Conservation (phyloP, 306 rosid species). For the Quercus dentata region DNA sequence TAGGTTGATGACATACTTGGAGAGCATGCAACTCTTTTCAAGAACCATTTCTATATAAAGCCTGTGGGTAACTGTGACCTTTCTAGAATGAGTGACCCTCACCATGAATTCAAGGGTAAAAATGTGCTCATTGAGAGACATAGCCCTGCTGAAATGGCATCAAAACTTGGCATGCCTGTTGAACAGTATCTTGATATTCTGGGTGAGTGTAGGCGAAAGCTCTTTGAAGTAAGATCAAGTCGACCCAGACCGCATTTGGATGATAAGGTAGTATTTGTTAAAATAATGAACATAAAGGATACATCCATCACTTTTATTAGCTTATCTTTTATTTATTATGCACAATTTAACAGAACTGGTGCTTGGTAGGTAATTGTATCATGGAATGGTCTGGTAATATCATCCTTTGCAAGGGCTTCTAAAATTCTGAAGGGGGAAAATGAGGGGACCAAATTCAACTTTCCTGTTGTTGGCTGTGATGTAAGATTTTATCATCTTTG, state of each 20-base stretch:
- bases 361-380: slow-evolving; percentile 80
- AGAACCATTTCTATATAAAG: slow-evolving; percentile 75
- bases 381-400: slow-evolving; percentile 90
- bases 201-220: slow-evolving; percentile 69
- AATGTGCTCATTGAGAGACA: slow-evolving; percentile 82
- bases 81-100: slow-evolving; percentile 88
- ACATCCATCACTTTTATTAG: not conserved
- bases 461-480: slow-evolving; percentile 72
- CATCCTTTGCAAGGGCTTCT: slow-evolving; percentile 94
- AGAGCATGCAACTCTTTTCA: slow-evolving; percentile 72
- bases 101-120: slow-evolving; percentile 72
- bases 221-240: slow-evolving; percentile 65
- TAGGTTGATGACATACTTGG: slow-evolving; percentile 83
- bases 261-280: slow-evolving; percentile 58
- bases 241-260: slow-evolving; percentile 93
- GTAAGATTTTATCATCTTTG: slow-evolving; percentile 48
- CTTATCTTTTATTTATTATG: slow-evolving; percentile 4
- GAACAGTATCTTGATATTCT: slow-evolving; percentile 67
- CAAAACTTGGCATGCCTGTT: slow-evolving; percentile 57
- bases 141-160: slow-evolving; percentile 53
- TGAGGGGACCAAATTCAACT: slow-evolving; percentile 58
- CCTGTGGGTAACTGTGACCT: slow-evolving; percentile 78
- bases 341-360: slow-evolving; percentile 17
- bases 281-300: not conserved
- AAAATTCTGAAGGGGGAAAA: slow-evolving; percentile 66